phyloP scores from a whole-genome alignment of 169 alveolate genomes.

The Plasmodium knowlesi region DNA sequence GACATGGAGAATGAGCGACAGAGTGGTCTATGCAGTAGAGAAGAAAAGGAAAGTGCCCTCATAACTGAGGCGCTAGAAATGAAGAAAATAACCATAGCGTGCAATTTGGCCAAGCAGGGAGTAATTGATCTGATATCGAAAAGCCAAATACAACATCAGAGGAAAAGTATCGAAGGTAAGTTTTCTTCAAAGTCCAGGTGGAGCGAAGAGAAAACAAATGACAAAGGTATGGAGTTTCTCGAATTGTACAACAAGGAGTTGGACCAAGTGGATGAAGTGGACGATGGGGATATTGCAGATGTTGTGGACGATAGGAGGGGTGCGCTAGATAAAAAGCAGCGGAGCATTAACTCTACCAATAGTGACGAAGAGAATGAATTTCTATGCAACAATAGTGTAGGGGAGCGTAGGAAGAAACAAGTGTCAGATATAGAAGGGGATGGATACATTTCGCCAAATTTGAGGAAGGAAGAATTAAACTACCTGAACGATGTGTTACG shows the following conservation, averaged over 20 bases:
- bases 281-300: neutral
- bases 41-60: neutral
- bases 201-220: constrained; percentile 15
- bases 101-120: constrained; percentile 76
- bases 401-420: neutral
- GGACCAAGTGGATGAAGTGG: neutral
- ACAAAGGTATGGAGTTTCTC: constrained; percentile 37
- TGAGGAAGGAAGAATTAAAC: constrained; percentile 32
- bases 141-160: constrained; percentile 58
- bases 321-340: neutral
- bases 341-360: neutral
- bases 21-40: neutral
- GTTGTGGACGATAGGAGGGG: neutral
- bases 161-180: constrained; percentile 5
- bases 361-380: neutral
- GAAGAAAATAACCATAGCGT: constrained; percentile 64
- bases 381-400: neutral
- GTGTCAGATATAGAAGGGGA: constrained; percentile 3
- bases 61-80: constrained; percentile 37
- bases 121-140: constrained; percentile 72
- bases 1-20: neutral
- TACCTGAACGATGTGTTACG: constrained; percentile 9
- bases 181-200: constrained; percentile 7
- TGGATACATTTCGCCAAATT: constrained; percentile 15
- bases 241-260: constrained; percentile 14